phyloP scores from a whole-genome alignment of 2,329 filamentous ascomycete species.

The Penicillium sp. region DNA sequence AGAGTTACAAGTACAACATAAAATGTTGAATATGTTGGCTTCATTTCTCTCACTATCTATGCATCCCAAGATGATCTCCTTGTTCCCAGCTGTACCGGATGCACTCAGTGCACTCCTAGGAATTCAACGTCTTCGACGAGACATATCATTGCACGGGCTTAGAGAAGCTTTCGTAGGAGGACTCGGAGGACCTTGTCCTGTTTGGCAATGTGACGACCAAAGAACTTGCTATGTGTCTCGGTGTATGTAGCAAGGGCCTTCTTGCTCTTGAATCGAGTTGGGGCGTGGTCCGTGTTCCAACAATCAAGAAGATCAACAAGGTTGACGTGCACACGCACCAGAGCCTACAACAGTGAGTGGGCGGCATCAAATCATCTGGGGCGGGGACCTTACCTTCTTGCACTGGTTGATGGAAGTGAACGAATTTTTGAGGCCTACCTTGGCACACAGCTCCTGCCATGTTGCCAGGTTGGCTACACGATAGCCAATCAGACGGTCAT shows the following conservation, averaged over 20 bases:
- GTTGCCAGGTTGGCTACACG: slow-evolving; percentile 14
- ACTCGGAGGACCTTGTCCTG: neutral
- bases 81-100: neutral
- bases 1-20: neutral
- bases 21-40: neutral
- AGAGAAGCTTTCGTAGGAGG: neutral
- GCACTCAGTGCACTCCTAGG: neutral
- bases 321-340: slow-evolving; percentile 29
- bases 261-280: neutral
- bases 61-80: neutral
- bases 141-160: neutral
- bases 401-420: slow-evolving; percentile 29
- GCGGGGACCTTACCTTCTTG: slow-evolving; percentile 23
- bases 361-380: neutral
- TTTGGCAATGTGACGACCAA: neutral
- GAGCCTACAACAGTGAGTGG: slow-evolving; percentile 17
- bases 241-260: neutral
- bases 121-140: neutral
- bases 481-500: slow-evolving; percentile 18
- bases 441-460: slow-evolving; percentile 29
- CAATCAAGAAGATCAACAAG: slow-evolving; percentile 33
- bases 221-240: neutral
- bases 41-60: neutral
- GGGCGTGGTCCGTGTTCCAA: slow-evolving; percentile 6
- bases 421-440: slow-evolving; percentile 20